Evolutionary conservation across 805 yeast genomes (phyloP).

Genomic region (Candida michaelii): DNA sequence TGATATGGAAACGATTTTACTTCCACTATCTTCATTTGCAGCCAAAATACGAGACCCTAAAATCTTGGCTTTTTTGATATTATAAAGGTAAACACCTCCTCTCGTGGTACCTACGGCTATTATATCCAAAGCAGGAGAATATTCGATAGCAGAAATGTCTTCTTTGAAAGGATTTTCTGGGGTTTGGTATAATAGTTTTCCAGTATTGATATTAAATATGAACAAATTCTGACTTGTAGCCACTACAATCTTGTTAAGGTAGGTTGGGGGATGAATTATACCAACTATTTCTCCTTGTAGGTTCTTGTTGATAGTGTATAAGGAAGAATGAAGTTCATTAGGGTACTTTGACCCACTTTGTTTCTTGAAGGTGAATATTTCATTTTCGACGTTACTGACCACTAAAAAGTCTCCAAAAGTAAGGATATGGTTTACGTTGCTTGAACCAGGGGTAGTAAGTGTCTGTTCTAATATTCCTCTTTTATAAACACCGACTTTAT

Average conservation of each 20-base stretch:
- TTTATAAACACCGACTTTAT: constrained; percentile 71
- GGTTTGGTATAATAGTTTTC: constrained; percentile 63
- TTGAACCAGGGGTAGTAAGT: constrained; percentile 35
- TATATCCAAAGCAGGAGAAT: constrained; percentile 85
- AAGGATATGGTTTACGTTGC: constrained; percentile 48
- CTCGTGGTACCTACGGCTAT: constrained; percentile 72
- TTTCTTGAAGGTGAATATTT: constrained; percentile 56
- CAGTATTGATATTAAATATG: constrained; percentile 74
- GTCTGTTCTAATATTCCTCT: constrained; percentile 69
- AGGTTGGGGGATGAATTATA: constrained; percentile 82
- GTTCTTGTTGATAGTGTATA: constrained; percentile 50
- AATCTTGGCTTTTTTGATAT: constrained; percentile 62
- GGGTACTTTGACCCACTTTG: constrained; percentile 44
- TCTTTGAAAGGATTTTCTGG: constrained; percentile 41
- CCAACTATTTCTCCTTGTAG: constrained; percentile 72
- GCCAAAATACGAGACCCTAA: constrained; percentile 50
- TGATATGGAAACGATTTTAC: constrained; percentile 60
- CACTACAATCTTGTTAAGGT: constrained; percentile 82
- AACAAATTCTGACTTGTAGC: constrained; percentile 67
- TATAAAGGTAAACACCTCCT: constrained; percentile 66
- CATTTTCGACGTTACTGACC: constrained; percentile 44
- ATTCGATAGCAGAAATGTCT: constrained; percentile 67
- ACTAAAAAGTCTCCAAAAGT: constrained; percentile 80
- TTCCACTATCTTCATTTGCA: constrained; percentile 38
- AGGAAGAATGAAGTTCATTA: constrained; percentile 66